These are phyloP conservation scores for Penicillium sp. DNA, from an alignment of 2,329 filamentous ascomycete species.

Conservation along the genomic window DNA sequence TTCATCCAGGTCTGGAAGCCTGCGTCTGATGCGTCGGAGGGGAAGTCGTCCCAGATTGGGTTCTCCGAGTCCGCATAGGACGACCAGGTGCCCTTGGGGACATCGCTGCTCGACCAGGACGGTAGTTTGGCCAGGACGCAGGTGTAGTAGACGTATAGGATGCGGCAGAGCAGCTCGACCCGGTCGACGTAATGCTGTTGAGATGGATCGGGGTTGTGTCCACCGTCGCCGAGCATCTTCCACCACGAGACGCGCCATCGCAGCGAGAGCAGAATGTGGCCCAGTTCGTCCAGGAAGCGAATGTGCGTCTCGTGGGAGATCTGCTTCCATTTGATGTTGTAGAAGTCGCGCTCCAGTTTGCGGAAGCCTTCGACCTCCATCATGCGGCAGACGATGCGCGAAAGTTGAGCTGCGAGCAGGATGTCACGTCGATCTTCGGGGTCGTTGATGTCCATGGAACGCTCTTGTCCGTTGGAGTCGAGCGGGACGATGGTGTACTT, in stretches of 20 bases:
- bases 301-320: conserved; percentile 43
- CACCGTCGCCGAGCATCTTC: conserved; percentile 42
- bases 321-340: conserved; percentile 48
- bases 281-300: conserved; percentile 41
- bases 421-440: conserved; percentile 40
- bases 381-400: conserved; percentile 47
- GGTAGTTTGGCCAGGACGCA: conserved; percentile 43
- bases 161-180: conserved; percentile 42
- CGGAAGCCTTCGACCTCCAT: conserved; percentile 48
- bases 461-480: conserved; percentile 30
- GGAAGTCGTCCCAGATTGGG: conserved; percentile 45
- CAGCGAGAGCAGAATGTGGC: conserved; percentile 42
- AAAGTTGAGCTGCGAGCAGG: conserved; percentile 45
- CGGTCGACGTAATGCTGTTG: conserved; percentile 42
- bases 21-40: conserved; percentile 35
- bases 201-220: conserved; percentile 33
- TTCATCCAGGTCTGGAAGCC: conserved; percentile 45
- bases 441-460: conserved; percentile 41
- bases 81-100: conserved; percentile 42
- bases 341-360: conserved; percentile 45
- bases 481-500: conserved; percentile 42
- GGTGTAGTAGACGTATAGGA: conserved; percentile 49
- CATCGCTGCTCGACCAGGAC: conserved; percentile 37
- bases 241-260: conserved; percentile 49
- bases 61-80: conserved; percentile 43